phyloP scores from a whole-genome alignment of 495 filamentous ascomycete species.

The Xylaria grammica region DNA sequence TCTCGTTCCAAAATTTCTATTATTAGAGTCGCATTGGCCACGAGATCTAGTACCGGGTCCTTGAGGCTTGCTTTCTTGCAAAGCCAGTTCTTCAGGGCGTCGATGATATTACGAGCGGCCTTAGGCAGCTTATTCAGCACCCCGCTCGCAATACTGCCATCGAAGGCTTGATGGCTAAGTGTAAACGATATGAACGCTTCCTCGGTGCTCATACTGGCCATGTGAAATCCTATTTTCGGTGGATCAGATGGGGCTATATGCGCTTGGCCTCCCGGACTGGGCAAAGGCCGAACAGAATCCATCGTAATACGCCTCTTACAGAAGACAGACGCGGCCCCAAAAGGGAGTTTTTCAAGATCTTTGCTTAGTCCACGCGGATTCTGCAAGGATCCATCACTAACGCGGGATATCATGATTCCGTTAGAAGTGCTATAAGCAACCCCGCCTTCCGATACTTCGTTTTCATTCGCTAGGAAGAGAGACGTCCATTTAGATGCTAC shows the following conservation, averaged over 20 bases:
- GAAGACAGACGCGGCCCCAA: neutral
- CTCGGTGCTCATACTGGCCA: neutral
- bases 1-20: constrained; percentile 2
- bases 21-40: constrained; percentile 6
- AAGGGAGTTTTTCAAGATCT: too few relatives aligned
- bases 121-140: neutral
- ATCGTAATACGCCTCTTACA: too few relatives aligned
- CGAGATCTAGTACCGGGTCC: neutral
- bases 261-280: too few relatives aligned
- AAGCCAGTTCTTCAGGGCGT: neutral
- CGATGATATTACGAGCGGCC: neutral
- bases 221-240: neutral
- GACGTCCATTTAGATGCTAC: constrained; percentile 5
- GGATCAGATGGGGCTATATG: neutral
- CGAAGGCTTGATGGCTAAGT: constrained; percentile 2
- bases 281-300: too few relatives aligned
- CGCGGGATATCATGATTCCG: neutral
- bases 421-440: too few relatives aligned
- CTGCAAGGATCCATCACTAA: neutral
- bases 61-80: neutral
- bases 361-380: neutral
- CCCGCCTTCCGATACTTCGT: neutral
- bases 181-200: neutral
- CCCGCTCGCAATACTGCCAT: constrained; percentile 8
- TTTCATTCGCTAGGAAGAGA: neutral